Evolutionary conservation across 208 protist species (phyloP), one percentile per base, ranked within the genome.

Genomic region (Wallacemonas rigidus): DNA sequence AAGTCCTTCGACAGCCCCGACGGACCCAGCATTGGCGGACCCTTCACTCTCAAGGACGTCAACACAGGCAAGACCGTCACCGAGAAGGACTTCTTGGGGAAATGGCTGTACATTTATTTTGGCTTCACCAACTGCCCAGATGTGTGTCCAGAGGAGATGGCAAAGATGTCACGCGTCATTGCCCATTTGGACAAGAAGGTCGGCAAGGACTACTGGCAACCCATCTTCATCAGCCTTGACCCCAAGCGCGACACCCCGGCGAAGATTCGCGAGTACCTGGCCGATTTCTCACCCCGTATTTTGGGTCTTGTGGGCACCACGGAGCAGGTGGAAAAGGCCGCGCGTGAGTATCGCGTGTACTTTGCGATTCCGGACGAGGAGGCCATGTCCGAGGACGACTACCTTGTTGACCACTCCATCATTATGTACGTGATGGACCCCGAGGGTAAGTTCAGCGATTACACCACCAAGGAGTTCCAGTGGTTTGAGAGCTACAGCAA

Each of bases 81-180:
- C 8, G 80, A 90, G 38, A 71, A 80, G 71, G 86, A 98, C 67
- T 83, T 98, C 44, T 58, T 76, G 17, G 98, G 97, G 14, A 95
- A 98, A 78, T 98, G 86, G 84, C 44, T 91, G 40, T 93, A 98
- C 56, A 87, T 99, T 38, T 99, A 99, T 82, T 99, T 99, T 83
- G 98, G 98, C 50, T 99, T 99, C 82, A 98, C 95, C 2, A 96
- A 97, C 81, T 99, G 98, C 80, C 98, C 98, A 4, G 98, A 99
- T 74, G 89, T 99, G 53, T 99, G 98, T 75, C 98, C 98, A 47
- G 90, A 94, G 48, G 97, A 98, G 82, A 91, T 99, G 86, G 83
- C 92, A 4, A 98, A 98, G 80, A 90, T 99, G 80, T 85, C 86
- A 15, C 82, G 84, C 17, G 92, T 96, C 8, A 80, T 98, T 39